Evolutionary conservation across 2,329 filamentous ascomycete species (phyloP), one percentile per base, ranked within the genome.

Genomic region (Chrysosphaeria jannelii): DNA sequence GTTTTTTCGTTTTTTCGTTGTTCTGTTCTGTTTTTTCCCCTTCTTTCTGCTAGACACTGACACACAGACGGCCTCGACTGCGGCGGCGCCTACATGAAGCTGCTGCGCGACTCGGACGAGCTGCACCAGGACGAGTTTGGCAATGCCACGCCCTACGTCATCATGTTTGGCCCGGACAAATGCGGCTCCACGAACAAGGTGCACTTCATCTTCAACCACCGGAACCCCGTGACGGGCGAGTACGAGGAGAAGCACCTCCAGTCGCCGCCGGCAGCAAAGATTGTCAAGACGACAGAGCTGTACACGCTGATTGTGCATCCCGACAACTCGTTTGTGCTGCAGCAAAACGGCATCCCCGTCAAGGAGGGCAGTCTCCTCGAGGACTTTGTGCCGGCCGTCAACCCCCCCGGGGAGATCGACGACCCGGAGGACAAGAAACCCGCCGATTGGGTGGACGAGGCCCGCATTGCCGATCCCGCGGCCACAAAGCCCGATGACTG

Each of bases 141-240:
- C 47, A 93, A 97, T 52, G 65, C 70, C 30, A 90, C 81, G 20
- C 85, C 85, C 23, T 97, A 97, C 44, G 74, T 97, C 36, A 89
- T 97, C 60, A 97, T 97, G 85, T 97, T 97, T 45, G 85, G 85
- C 36, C 85, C 85, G 38, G 85, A 97, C 58, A 93, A 93, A 69
- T 97, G 85, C 47, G 85, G 85, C 47, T 63, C 76, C 45, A 93
- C 76, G 48, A 97, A 97, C 69, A 93, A 93, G 70, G 74, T 88
- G 25, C 60, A 65, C 50, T 90, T 97, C 55, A 97, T 97, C 48
- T 89, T 97, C 66, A 85, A 88, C 52, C 85, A 97, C 71, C 97
- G 93, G 74, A 97, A 93, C 65, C 85, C 85, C 44, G 91, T 90
- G 72, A 91, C 78, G 22, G 81, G 81, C 54, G 76, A 91, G 50